Conservation (phyloP, 495 filamentous ascomycete genomes). For the Daldinia caldariorum region DNA sequence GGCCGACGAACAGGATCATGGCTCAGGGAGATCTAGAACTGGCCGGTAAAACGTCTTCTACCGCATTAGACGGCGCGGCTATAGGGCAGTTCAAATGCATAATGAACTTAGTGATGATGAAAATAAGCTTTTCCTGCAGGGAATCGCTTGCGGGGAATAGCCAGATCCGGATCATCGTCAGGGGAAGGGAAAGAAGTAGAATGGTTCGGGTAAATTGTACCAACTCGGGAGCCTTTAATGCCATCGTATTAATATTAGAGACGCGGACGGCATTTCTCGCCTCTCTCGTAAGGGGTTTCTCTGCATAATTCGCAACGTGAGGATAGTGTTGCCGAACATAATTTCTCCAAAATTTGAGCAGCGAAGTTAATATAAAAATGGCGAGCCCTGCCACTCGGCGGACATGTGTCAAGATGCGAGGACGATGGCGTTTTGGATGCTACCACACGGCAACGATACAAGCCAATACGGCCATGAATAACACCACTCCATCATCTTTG, state of each 20-base stretch:
- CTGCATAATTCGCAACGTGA: slow-evolving; percentile 14
- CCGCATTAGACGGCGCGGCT: slow-evolving; percentile 33
- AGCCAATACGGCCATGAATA: background rate
- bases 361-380: slow-evolving; percentile 19
- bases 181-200: slow-evolving; percentile 26
- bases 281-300: background rate
- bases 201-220: slow-evolving; percentile 33
- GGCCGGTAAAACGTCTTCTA: slow-evolving; percentile 20
- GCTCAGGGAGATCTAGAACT: slow-evolving; percentile 32
- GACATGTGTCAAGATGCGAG: slow-evolving; percentile 6
- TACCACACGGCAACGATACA: slow-evolving; percentile 12
- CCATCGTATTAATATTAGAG: slow-evolving; percentile 25
- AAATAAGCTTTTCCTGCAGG: slow-evolving; percentile 35
- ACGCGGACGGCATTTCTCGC: slow-evolving; percentile 33
- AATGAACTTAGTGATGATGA: slow-evolving; percentile 11
- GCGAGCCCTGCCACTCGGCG: slow-evolving; percentile 28
- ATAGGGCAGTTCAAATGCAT: slow-evolving; percentile 24
- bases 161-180: slow-evolving; percentile 36
- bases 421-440: slow-evolving; percentile 23
- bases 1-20: slow-evolving; percentile 19
- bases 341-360: slow-evolving; percentile 5
- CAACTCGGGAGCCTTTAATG: slow-evolving; percentile 9
- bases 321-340: slow-evolving; percentile 22
- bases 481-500: background rate
- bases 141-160: slow-evolving; percentile 29